Evolutionary conservation across 306 rosid species (phyloP).

Genomic region (Mucuna pruriens): DNA sequence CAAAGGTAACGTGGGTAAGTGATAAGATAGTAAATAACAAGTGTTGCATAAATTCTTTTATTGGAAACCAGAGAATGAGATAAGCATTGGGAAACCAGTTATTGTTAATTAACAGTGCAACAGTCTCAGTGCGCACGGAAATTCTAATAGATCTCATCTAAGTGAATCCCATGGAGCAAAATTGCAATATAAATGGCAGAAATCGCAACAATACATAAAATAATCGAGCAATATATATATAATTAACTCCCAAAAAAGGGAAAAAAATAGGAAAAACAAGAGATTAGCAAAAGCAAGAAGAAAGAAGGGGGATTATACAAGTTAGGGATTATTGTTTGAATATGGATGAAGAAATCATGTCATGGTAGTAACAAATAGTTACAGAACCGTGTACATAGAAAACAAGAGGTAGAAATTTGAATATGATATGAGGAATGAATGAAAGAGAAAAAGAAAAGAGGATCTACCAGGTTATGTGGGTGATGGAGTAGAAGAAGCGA

Average conservation of each 20-base stretch:
- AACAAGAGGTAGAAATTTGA: not conserved
- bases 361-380: not conserved
- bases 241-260: not conserved
- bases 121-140: too few relatives aligned
- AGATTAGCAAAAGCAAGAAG: not conserved
- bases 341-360: not conserved
- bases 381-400: not conserved
- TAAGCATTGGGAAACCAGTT: too few relatives aligned
- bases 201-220: too few relatives aligned
- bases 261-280: not conserved
- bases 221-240: too few relatives aligned
- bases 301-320: not conserved
- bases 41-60: too few relatives aligned
- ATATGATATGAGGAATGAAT: constrained; percentile 4
- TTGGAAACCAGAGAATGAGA: too few relatives aligned
- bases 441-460: not conserved
- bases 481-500: constrained; percentile 62
- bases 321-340: not conserved
- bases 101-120: too few relatives aligned
- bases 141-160: too few relatives aligned
- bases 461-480: constrained; percentile 52
- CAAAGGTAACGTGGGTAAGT: too few relatives aligned
- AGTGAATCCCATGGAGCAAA: too few relatives aligned
- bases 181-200: too few relatives aligned
- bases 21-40: too few relatives aligned